phyloP scores from a whole-genome alignment of 2,329 filamentous ascomycete genomes.

The Alternaria dauci region DNA sequence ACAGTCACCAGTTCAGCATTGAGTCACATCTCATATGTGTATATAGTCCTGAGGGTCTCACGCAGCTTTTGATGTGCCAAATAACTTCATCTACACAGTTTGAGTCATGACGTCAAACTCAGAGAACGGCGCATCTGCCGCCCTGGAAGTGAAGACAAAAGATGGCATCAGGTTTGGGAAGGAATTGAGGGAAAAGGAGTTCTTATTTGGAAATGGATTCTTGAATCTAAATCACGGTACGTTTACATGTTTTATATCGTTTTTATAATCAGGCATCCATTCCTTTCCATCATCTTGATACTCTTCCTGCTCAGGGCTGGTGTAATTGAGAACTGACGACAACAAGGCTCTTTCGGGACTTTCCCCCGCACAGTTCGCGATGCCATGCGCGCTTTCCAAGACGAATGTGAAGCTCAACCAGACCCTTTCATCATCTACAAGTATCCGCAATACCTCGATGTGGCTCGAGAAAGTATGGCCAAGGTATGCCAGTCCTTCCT shows the following conservation, averaged over 20 bases:
- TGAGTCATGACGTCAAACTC: constrained; percentile 25
- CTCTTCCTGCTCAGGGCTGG: neutral
- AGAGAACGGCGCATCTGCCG: constrained; percentile 6
- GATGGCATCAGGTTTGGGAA: constrained; percentile 57
- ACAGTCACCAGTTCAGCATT: neutral
- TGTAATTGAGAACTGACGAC: neutral
- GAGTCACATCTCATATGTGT: constrained; percentile 7
- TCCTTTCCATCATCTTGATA: neutral
- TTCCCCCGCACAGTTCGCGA: constrained; percentile 70
- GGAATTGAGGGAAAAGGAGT: constrained; percentile 66
- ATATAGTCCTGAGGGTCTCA: neutral
- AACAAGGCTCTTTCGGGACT: constrained; percentile 77
- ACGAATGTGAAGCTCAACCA: constrained; percentile 70
- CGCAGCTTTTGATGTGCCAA: neutral
- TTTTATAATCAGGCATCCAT: neutral
- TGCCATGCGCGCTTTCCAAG: constrained; percentile 70
- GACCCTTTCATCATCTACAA: constrained; percentile 80
- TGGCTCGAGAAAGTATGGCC: constrained; percentile 68
- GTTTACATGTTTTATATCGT: neutral
- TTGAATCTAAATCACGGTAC: constrained; percentile 81
- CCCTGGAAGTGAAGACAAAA: constrained; percentile 27
- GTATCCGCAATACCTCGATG: constrained; percentile 69
- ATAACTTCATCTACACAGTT: neutral
- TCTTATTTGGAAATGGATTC: constrained; percentile 73
- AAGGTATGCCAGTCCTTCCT: constrained; percentile 16